phyloP scores from a whole-genome alignment of 108 stramenopile genomes.

The Pseudonitzschia multiseries region DNA sequence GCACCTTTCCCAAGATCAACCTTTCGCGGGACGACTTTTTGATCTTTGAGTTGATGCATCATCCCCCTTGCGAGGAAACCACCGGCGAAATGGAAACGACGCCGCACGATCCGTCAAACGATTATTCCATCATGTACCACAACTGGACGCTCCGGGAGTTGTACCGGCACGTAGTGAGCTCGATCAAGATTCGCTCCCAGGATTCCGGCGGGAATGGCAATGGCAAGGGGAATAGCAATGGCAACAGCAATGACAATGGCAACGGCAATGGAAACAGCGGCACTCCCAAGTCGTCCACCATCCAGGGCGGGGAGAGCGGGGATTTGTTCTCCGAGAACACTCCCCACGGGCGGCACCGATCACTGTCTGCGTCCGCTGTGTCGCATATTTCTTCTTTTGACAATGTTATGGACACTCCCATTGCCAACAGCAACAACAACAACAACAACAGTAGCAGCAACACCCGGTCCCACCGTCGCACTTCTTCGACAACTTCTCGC shows the following conservation, averaged over 20 bases:
- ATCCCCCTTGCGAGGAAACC: neutral
- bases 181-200: constrained; percentile 2
- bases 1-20: neutral
- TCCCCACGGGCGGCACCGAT: too few species aligned
- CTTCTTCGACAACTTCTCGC: neutral
- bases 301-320: too few species aligned
- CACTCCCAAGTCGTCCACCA: too few species aligned
- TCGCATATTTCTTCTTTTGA: too few species aligned
- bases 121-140: constrained; percentile 6
- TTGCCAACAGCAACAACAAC: neutral
- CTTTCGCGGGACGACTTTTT: constrained; percentile 7
- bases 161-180: constrained; percentile 5
- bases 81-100: neutral
- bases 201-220: neutral
- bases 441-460: neutral
- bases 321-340: too few species aligned
- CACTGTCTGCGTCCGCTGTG: too few species aligned
- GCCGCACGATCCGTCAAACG: neutral
- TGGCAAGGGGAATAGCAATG: neutral
- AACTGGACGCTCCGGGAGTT: constrained; percentile 4
- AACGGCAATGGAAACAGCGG: too few species aligned
- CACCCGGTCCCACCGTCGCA: neutral
- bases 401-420: too few species aligned
- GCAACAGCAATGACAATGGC: neutral
- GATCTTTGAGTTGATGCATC: neutral